These are phyloP conservation scores for Termitomyces sp. DNA, from an alignment of 768 basidiomycete genomes.

Conservation along the genomic window DNA sequence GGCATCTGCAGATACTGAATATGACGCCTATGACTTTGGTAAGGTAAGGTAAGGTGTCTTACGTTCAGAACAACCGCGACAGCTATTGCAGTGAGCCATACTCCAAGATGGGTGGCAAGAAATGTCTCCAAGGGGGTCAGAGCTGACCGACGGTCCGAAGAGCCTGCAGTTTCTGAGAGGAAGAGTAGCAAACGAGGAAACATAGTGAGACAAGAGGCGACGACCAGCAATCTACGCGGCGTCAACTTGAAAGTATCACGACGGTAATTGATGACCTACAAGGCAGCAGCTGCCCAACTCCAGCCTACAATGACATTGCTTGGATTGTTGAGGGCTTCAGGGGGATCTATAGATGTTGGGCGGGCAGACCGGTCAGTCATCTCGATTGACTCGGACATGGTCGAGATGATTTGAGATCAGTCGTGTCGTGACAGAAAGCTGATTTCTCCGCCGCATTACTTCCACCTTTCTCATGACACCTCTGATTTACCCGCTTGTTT, in stretches of 20 bases:
- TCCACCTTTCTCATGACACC: neutral
- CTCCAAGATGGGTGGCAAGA: conserved; percentile 63
- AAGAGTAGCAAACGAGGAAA: conserved; percentile 71
- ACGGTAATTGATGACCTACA: conserved; percentile 22
- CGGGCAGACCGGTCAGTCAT: conserved; percentile 15
- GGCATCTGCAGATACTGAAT: conserved; percentile 36
- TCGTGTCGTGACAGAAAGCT: neutral
- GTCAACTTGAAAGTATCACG: neutral
- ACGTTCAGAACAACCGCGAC: conserved; percentile 61
- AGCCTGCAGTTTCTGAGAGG: conserved; percentile 44
- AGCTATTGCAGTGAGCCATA: conserved; percentile 55
- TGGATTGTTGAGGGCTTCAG: neutral
- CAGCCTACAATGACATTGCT: conserved; percentile 24
- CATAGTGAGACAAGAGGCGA: conserved; percentile 33
- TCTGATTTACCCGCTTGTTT: neutral
- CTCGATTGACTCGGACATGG: conserved; percentile 16
- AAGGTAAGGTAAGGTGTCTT: conserved; percentile 14
- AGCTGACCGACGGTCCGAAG: conserved; percentile 30
- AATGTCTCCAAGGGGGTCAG: conserved; percentile 70
- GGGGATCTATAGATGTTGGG: neutral
- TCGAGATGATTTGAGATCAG: neutral
- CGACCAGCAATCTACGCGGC: conserved; percentile 20
- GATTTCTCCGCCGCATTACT: neutral
- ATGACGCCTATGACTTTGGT: neutral
- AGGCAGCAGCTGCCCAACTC: conserved; percentile 26